A percentile compares a stretch with the other conserved stretches of the same genome.
Conservation (phyloP, 2,329 filamentous ascomycete genomes). For the Aureobasidium sp. region DNA sequence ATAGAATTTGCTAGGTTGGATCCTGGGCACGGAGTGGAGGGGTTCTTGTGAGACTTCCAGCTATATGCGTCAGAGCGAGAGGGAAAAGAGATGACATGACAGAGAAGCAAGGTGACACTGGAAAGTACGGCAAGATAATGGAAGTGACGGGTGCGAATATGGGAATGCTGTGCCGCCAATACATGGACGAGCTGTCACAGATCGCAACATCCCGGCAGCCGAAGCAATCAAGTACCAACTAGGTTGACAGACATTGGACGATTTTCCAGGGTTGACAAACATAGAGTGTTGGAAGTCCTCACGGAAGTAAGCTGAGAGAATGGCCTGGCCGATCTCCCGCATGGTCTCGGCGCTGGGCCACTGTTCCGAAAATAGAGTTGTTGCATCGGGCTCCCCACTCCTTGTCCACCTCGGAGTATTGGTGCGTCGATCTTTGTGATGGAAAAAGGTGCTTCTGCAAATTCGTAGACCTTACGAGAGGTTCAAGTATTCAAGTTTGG, state of each 20-base stretch:
- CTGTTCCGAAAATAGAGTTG: constrained; percentile 2
- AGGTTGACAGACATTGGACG: constrained; percentile 4
- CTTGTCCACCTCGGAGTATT: not conserved
- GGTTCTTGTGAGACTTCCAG: not conserved
- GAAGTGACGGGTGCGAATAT: constrained; percentile 3
- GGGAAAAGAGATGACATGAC: not conserved
- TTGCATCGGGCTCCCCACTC: not conserved
- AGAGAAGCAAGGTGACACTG: constrained; percentile 4
- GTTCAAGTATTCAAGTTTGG: not conserved
- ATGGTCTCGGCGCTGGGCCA: too few relatives aligned
- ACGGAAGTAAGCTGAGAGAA: constrained; percentile 7
- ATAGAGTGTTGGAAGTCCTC: constrained; percentile 4
- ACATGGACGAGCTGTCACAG: constrained; percentile 4
- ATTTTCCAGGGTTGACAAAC: not conserved
- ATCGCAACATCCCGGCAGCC: constrained; percentile 7
- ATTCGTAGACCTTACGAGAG: not conserved
- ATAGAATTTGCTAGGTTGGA: not conserved
- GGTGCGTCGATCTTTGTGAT: not conserved
- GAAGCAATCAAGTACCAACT: constrained; percentile 12
- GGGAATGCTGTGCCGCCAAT: constrained; percentile 8
- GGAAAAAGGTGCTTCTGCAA: not conserved
- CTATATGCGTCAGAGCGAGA: not conserved
- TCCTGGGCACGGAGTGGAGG: not conserved
- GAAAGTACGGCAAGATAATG: constrained; percentile 1
- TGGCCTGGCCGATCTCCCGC: constrained; percentile 8